Base-by-base conservation (phyloP, 176 grass and related monocot genomes). In the Bothriochloa decipiens region DNA sequence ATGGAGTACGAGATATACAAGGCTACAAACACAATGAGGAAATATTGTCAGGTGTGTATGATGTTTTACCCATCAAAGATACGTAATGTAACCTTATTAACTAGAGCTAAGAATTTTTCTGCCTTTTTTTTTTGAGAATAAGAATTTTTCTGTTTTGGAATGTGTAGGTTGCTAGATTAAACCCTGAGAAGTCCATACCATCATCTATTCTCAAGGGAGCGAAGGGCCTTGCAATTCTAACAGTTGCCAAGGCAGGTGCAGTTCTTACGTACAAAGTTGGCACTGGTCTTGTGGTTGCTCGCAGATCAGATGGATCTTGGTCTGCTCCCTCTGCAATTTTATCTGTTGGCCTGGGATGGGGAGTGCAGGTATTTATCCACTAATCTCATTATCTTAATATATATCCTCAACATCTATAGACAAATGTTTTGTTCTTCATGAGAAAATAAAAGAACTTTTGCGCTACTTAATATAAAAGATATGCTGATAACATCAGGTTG, bases 1-100 rank as follows among this genome's bases (percentile, higher is more conserved):
- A 96, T 96, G 96, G 96, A 99, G 58, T 85, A 99, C 77, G 93
- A 99, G 70, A 91, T 99, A 86, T 99, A 99, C 82, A 95, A 99
- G 68, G 89, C 96, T 23, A 75, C 96, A 55, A 96, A 91, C 78
- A 86, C 75, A 1, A 52, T 96, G 62, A 99, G 77, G 76, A 96
- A 80, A 80, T 99, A 95, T 85, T 90, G 93, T 23, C 93, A 91
- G 93, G 96, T 96, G 80, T 27, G 41, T 46, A 36, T 75, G 26
- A 22, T 81, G 32, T 64, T 81, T 61, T 80, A 69, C 52, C 53
- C 52, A 32, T 46, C 10, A 66, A 68, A 68, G 62, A 50, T 25
- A 84, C 70, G 33, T 81, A 83, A 52, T 69, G n/a, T 78, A 80
- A 46, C 25, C 18, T 62, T 75, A 14, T 33, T 25, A 63, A 68